A percentile compares a stretch with the other conserved stretches of the same genome.
These are phyloP conservation scores for Penicillium sp. DNA, from an alignment of 2,329 filamentous ascomycete genomes.

Conservation along the genomic window DNA sequence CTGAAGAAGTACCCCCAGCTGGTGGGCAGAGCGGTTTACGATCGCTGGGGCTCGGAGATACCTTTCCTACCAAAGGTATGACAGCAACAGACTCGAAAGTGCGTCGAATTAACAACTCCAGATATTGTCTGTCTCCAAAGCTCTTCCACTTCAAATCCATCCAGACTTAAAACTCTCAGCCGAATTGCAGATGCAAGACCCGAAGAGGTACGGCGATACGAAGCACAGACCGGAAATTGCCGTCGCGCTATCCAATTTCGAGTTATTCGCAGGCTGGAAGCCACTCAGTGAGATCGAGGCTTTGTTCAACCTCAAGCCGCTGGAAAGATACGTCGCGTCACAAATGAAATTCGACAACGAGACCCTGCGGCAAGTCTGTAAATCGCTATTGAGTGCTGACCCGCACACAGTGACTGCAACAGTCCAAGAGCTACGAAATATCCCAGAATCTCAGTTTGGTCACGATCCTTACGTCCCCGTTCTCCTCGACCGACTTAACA, in stretches of 20 bases:
- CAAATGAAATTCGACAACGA: constrained; percentile 55
- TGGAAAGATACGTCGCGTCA: constrained; percentile 54
- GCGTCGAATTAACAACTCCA: constrained; percentile 19
- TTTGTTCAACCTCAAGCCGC: constrained; percentile 55
- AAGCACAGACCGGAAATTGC: constrained; percentile 83
- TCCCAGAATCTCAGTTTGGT: constrained; percentile 51
- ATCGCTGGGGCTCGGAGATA: constrained; percentile 63
- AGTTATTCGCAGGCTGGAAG: constrained; percentile 75
- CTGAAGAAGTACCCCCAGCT: constrained; percentile 63
- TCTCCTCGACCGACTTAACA: constrained; percentile 62
- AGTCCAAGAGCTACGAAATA: constrained; percentile 51
- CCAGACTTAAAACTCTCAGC: constrained; percentile 66
- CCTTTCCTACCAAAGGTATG: constrained; percentile 69
- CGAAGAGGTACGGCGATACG: constrained; percentile 64
- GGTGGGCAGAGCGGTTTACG: constrained; percentile 60
- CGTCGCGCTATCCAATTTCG: constrained; percentile 67
- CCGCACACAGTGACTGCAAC: constrained; percentile 54
- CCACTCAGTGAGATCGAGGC: constrained; percentile 59
- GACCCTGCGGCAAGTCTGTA: constrained; percentile 56
- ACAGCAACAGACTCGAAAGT: not conserved
- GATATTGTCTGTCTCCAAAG: constrained; percentile 72
- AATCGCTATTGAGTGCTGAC: constrained; percentile 52
- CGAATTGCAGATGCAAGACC: constrained; percentile 63
- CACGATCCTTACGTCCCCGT: constrained; percentile 59
- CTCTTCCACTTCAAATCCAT: constrained; percentile 71